Conservation (phyloP, 2,329 filamentous ascomycete species). For the Periconia digitata region DNA sequence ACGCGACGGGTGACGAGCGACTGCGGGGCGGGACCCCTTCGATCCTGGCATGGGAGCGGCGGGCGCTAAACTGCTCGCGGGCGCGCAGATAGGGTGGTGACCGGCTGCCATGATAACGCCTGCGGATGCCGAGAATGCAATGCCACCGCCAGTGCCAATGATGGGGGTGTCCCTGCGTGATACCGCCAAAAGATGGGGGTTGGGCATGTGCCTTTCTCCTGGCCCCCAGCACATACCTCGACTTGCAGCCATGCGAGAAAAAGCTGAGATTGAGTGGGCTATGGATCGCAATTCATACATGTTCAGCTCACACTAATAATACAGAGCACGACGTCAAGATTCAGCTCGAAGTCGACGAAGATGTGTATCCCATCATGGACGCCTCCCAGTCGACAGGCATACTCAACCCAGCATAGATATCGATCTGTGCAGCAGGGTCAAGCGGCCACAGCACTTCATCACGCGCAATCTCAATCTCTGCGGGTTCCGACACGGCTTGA, state of each 20-base stretch:
- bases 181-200: background rate
- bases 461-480: conserved; percentile 28
- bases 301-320: background rate
- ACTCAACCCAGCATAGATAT: conserved; percentile 35
- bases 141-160: conserved; percentile 20
- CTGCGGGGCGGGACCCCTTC: conserved; percentile 22
- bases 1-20: too few species aligned
- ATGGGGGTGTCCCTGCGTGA: conserved; percentile 9
- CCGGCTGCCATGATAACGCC: conserved; percentile 22
- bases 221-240: too few species aligned
- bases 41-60: conserved; percentile 9
- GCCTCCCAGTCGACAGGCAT: conserved; percentile 26
- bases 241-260: too few species aligned
- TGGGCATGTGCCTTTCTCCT: too few species aligned
- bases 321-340: conserved; percentile 2
- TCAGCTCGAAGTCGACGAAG: conserved; percentile 12
- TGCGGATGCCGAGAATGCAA: conserved; percentile 15
- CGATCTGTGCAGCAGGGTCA: conserved; percentile 29
- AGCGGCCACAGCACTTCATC: conserved; percentile 35
- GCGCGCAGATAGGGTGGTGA: conserved; percentile 14
- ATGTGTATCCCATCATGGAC: conserved; percentile 12
- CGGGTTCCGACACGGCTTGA: too few species aligned
- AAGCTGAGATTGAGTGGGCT: too few species aligned
- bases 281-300: background rate
- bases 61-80: conserved; percentile 14